Evolutionary conservation across 768 basidiomycete genomes (phyloP).

Genomic region (Tricholoma flavovirens): DNA sequence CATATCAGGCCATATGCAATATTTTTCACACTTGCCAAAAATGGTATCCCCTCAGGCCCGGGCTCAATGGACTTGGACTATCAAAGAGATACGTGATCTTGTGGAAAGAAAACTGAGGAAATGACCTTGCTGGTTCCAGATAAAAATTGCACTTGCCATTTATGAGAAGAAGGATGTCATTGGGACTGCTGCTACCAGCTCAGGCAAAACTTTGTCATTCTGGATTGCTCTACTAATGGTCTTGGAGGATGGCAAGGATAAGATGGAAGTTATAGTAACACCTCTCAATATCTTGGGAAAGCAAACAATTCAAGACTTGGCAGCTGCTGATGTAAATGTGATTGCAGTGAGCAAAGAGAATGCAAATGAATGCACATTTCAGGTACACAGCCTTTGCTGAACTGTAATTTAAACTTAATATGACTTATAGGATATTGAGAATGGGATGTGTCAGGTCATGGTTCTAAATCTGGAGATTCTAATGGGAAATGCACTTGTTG

Average conservation of each 20-base stretch:
- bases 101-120: conserved; percentile 14
- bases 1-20: no score
- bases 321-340: background rate
- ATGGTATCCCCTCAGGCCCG: background rate
- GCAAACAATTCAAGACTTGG: no score
- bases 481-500: no score
- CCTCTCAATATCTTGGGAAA: background rate
- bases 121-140: conserved; percentile 8
- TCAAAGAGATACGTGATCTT: conserved; percentile 3
- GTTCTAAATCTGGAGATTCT: background rate
- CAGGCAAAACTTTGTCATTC: background rate
- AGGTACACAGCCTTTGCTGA: background rate
- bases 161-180: conserved; percentile 8
- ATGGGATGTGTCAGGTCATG: background rate
- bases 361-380: conserved; percentile 6
- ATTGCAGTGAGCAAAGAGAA: conserved; percentile 6
- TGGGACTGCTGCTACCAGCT: conserved; percentile 2
- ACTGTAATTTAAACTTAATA: background rate
- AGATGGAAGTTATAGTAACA: background rate
- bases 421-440: background rate
- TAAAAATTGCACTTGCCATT: conserved; percentile 5
- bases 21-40: background rate
- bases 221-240: background rate
- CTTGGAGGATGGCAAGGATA: background rate
- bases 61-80: background rate